phyloP scores from a whole-genome alignment of 2,329 filamentous ascomycete genomes.

The Colletotrichum sp. region DNA sequence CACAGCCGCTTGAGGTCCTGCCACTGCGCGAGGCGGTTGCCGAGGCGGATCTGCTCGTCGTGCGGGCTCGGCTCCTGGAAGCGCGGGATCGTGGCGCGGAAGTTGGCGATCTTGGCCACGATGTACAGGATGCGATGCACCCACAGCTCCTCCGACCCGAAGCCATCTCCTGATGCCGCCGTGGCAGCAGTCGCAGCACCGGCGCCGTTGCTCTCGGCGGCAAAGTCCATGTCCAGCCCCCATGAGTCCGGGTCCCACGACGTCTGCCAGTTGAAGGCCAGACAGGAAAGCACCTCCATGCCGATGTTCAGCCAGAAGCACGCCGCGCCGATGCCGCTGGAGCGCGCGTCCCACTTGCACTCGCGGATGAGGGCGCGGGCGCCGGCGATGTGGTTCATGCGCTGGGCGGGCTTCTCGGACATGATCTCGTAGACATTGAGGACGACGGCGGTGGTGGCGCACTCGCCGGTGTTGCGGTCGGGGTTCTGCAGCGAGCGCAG shows the following conservation, averaged over 20 bases:
- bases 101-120: conserved; percentile 85
- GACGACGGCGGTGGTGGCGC: conserved; percentile 85
- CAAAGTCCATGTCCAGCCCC: conserved; percentile 82
- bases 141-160: conserved; percentile 80
- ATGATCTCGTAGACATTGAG: conserved; percentile 94
- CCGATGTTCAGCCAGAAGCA: conserved; percentile 96
- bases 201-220: conserved; percentile 11
- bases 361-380: conserved; percentile 87
- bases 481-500: conserved; percentile 82
- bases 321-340: conserved; percentile 79
- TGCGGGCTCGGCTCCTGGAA: conserved; percentile 64
- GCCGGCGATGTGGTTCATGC: conserved; percentile 90
- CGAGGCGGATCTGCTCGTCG: conserved; percentile 67
- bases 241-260: conserved; percentile 91
- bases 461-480: conserved; percentile 82
- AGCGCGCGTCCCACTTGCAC: conserved; percentile 84
- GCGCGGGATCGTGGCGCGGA: conserved; percentile 72
- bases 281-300: conserved; percentile 87
- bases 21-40: conserved; percentile 78
- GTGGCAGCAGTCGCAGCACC: conserved; percentile 6
- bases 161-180: conserved; percentile 5
- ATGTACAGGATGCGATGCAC: conserved; percentile 89
- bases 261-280: conserved; percentile 86
- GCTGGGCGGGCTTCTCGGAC: conserved; percentile 77
- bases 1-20: conserved; percentile 79